These are phyloP conservation scores for Encephalitozoon intestinalis DNA, from an alignment of 371 early-diverging fungal genomes.

Conservation along the genomic window DNA sequence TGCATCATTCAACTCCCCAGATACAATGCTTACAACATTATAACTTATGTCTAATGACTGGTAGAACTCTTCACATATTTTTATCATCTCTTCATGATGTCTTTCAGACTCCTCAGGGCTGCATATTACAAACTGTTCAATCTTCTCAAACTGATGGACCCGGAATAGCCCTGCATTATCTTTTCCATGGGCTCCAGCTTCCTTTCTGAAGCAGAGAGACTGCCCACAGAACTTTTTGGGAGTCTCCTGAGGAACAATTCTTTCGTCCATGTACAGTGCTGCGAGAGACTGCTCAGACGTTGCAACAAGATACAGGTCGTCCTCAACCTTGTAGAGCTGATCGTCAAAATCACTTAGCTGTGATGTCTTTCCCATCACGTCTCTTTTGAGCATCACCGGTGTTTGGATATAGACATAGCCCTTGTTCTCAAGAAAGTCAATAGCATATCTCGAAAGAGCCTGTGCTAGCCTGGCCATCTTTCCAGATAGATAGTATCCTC, in stretches of 20 bases:
- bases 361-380: conserved; percentile 92
- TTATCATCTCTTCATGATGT: conserved; percentile 91
- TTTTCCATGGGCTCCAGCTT: conserved; percentile 96
- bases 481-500: conserved; percentile 90
- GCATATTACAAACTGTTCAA: conserved; percentile 94
- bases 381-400: conserved; percentile 93
- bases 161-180: conserved; percentile 99
- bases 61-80: conserved; percentile 84
- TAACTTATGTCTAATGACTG: conserved; percentile 76
- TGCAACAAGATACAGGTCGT: conserved; percentile 93
- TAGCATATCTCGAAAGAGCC: conserved; percentile 88
- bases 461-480: conserved; percentile 86
- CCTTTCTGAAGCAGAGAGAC: conserved; percentile 98
- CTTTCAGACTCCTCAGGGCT: conserved; percentile 91
- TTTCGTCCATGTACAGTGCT: conserved; percentile 86
- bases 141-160: conserved; percentile 99
- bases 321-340: conserved; percentile 86
- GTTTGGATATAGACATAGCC: conserved; percentile 91
- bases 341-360: conserved; percentile 97
- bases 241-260: conserved; percentile 57
- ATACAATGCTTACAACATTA: conserved; percentile 85
- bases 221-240: conserved; percentile 74
- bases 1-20: conserved; percentile 95
- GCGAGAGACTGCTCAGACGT: conserved; percentile 98
- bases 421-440: conserved; percentile 75